Conservation (phyloP, 2,329 filamentous ascomycete species). For the Colletotrichum zoysiae region DNA sequence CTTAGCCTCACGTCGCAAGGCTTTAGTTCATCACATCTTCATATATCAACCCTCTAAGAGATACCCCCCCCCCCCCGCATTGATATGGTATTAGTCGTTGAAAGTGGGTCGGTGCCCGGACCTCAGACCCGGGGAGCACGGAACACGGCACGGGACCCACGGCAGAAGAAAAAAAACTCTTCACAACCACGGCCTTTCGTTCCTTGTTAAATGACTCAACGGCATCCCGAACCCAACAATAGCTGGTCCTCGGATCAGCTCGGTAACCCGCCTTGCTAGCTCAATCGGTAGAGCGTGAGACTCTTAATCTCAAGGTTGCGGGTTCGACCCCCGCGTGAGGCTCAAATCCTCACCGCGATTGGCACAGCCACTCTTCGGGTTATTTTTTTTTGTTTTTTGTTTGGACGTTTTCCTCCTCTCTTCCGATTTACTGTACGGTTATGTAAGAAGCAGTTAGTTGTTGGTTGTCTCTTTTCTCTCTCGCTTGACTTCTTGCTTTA, state of each 20-base stretch:
- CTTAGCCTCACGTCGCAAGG: no score
- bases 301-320: conserved; percentile 62
- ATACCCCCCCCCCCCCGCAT: background rate
- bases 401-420: no score
- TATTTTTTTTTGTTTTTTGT: conserved; percentile 25
- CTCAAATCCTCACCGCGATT: conserved; percentile 43
- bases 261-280: conserved; percentile 59
- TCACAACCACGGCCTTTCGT: background rate
- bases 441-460: background rate
- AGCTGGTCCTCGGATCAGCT: conserved; percentile 29
- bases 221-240: accelerated
- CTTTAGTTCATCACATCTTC: background rate
- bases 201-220: conserved; percentile 17
- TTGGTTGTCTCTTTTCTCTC: no score
- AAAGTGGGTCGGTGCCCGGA: background rate
- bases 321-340: conserved; percentile 47
- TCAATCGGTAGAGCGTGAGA: conserved; percentile 82
- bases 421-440: background rate
- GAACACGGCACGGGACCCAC: background rate
- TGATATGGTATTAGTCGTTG: no score
- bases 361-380: conserved; percentile 18
- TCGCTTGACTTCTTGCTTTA: background rate
- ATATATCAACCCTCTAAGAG: no score
- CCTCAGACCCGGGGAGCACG: background rate
- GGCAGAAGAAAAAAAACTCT: conserved; percentile 16